phyloP scores from a whole-genome alignment of 1,139 yeast genomes.

The Suhomyces bokatorum region DNA sequence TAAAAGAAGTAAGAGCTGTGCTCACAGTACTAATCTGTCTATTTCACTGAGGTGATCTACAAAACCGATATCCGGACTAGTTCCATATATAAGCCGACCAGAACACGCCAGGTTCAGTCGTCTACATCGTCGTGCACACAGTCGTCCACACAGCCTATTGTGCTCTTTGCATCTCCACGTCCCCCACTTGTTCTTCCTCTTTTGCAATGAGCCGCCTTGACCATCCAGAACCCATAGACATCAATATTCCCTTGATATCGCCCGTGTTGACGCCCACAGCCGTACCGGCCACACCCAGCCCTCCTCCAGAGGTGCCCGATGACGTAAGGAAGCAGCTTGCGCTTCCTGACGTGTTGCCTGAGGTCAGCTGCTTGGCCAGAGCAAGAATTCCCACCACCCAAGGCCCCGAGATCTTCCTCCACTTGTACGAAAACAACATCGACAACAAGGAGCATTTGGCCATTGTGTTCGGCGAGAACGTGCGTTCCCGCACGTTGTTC shows the following conservation, averaged over 20 bases:
- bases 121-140: too few relatives aligned
- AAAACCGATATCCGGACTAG: slow-evolving; percentile 3
- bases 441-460: slow-evolving; percentile 96
- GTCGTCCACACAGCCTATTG: too few relatives aligned
- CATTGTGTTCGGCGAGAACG: slow-evolving; percentile 91
- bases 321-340: slow-evolving; percentile 22
- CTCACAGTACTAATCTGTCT: background rate
- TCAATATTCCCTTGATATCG: slow-evolving; percentile 37
- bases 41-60: background rate
- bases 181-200: background rate
- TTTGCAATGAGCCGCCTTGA: slow-evolving; percentile 4
- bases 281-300: slow-evolving; percentile 16
- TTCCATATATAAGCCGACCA: background rate
- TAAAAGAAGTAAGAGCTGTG: background rate
- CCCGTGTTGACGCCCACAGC: slow-evolving; percentile 37
- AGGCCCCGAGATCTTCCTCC: slow-evolving; percentile 91
- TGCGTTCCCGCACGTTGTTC: slow-evolving; percentile 75
- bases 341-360: slow-evolving; percentile 48
- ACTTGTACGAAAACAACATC: slow-evolving; percentile 78
- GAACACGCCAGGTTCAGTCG: background rate
- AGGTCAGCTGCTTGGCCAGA: slow-evolving; percentile 84
- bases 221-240: slow-evolving; percentile 14
- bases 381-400: slow-evolving; percentile 93
- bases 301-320: slow-evolving; percentile 24
- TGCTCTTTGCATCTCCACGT: too few relatives aligned